Evolutionary conservation across 2,329 filamentous ascomycete genomes (phyloP).

Genomic region (Colletotrichum sojae): DNA sequence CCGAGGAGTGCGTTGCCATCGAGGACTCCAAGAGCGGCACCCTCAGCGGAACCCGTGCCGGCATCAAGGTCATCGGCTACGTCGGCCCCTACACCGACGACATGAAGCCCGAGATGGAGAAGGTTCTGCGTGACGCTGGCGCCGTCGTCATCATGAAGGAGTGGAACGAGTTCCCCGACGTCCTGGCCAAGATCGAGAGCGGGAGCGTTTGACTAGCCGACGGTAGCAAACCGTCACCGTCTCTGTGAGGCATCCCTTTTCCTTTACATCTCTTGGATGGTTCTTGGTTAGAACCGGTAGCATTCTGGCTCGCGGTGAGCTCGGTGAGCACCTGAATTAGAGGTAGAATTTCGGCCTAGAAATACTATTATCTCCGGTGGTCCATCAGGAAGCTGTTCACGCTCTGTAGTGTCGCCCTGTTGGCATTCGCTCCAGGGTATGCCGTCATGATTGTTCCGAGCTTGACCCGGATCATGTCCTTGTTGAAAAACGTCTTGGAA

Average conservation of each 20-base stretch:
- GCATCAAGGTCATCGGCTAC: conserved; percentile 87
- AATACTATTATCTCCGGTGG: conserved; percentile 51
- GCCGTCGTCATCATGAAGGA: conserved; percentile 73
- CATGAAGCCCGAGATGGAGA: conserved; percentile 76
- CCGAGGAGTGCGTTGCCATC: conserved; percentile 82
- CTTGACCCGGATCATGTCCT: conserved; percentile 81
- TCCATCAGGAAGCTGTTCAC: conserved; percentile 92
- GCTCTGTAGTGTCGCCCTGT: conserved; percentile 87
- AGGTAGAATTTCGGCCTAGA: conserved; percentile 11
- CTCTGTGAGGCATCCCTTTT: conserved; percentile 17
- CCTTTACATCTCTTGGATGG: background rate
- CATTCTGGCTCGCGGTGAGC: conserved; percentile 5
- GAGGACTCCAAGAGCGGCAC: conserved; percentile 93
- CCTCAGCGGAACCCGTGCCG: conserved; percentile 79
- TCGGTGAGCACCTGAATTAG: background rate
- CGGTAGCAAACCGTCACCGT: conserved; percentile 26
- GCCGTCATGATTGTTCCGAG: conserved; percentile 87
- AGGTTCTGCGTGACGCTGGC: conserved; percentile 72
- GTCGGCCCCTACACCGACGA: conserved; percentile 80
- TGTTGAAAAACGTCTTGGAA: conserved; percentile 67
- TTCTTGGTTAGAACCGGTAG: background rate
- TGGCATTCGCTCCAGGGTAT: conserved; percentile 86
- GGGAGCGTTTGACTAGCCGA: conserved; percentile 42
- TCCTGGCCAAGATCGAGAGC: conserved; percentile 58
- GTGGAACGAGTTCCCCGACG: conserved; percentile 69